Percentiles rank a stretch among this genome's conserved stretches.
Evolutionary conservation across 2,329 filamentous ascomycete genomes (phyloP).

Genomic region (Fusarium tupiense): DNA sequence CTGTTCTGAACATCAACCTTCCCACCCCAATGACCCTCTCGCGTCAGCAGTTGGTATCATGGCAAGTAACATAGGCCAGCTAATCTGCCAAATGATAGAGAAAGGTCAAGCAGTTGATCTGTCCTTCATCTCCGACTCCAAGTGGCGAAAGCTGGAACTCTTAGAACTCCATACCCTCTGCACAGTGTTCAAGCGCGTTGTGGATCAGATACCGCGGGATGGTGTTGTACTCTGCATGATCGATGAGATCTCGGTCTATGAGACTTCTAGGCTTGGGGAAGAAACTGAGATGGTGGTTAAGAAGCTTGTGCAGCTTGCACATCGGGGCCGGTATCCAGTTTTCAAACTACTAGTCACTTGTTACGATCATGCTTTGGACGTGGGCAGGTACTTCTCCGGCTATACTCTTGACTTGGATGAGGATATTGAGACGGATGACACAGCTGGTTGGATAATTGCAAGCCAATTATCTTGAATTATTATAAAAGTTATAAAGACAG

Average conservation of each 20-base stretch:
- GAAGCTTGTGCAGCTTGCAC: not conserved
- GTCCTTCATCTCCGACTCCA: not conserved
- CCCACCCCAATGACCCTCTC: not conserved
- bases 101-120: not conserved
- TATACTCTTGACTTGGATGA: not conserved
- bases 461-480: not conserved
- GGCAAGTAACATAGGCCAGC: not conserved
- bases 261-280: not conserved
- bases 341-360: not conserved
- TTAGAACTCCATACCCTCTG: not conserved
- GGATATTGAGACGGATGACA: not conserved
- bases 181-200: not conserved
- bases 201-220: not conserved
- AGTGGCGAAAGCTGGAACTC: not conserved
- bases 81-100: not conserved
- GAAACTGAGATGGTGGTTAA: not conserved
- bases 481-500: not conserved
- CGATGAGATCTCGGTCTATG: not conserved
- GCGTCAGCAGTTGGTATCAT: not conserved
- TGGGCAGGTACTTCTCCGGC: not conserved
- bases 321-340: not conserved
- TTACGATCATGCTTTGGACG: not conserved
- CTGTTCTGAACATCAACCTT: not conserved
- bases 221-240: not conserved
- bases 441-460: not conserved